A percentile compares a stretch with the other conserved stretches of the same genome.
These are phyloP conservation scores for Tylopilus sp. DNA, from an alignment of 768 basidiomycete species.

Conservation along the genomic window DNA sequence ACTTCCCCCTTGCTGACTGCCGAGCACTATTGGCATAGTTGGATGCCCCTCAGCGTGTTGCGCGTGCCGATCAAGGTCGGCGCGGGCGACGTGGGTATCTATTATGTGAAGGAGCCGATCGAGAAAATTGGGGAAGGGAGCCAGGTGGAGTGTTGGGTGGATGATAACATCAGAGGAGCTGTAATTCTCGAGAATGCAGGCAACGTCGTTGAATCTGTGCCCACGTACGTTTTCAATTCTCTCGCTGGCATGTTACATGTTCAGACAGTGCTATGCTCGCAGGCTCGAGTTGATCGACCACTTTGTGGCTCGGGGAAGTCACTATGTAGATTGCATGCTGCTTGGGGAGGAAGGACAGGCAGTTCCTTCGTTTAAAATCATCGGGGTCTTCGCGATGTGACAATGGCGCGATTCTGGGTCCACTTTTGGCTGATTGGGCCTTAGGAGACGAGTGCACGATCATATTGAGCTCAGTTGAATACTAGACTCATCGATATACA, in stretches of 20 bases:
- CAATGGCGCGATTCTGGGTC: background rate
- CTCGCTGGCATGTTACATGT: background rate
- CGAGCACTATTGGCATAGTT: constrained; percentile 92
- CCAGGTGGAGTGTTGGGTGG: constrained; percentile 92
- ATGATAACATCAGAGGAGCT: constrained; percentile 85
- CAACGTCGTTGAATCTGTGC: constrained; percentile 54
- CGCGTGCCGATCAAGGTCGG: constrained; percentile 81
- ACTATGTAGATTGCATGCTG: constrained; percentile 89
- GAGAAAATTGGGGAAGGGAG: constrained; percentile 57
- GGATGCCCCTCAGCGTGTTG: constrained; percentile 75
- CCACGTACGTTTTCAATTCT: constrained; percentile 55
- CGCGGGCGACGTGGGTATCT: constrained; percentile 90
- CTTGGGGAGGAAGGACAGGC: constrained; percentile 82
- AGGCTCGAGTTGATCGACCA: constrained; percentile 87
- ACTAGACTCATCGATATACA: no score
- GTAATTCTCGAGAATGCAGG: constrained; percentile 75
- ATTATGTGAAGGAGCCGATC: constrained; percentile 77
- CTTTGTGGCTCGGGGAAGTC: constrained; percentile 80
- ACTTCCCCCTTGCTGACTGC: constrained; percentile 48
- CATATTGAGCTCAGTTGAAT: background rate
- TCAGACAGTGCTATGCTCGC: constrained; percentile 7
- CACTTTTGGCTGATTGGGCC: background rate
- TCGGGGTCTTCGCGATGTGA: constrained; percentile 85
- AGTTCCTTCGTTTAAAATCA: constrained; percentile 83
- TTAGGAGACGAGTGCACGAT: background rate